phyloP scores from a whole-genome alignment of 371 early-diverging fungal genomes.

The Haplosporangium sp. region DNA sequence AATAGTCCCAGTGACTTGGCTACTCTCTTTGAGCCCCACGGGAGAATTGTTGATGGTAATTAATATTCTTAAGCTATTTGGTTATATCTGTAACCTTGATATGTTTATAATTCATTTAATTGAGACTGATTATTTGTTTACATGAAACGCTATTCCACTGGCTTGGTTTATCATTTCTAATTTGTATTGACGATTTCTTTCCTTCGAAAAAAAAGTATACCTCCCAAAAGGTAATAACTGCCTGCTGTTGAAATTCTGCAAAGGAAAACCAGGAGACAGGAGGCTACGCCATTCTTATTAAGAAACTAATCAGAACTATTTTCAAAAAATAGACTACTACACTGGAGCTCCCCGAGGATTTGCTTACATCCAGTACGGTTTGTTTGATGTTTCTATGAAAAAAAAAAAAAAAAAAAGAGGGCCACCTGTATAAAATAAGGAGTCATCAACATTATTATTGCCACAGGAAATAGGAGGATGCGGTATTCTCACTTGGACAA shows the following conservation, averaged over 20 bases:
- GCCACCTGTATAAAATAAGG: not conserved
- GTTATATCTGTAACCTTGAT: too few relatives aligned
- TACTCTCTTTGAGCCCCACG: not conserved
- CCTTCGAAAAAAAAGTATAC: not conserved
- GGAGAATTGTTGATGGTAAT: not conserved
- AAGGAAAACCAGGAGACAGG: not conserved
- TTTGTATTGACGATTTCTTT: not conserved
- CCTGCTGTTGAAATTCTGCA: too few relatives aligned
- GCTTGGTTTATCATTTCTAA: not conserved
- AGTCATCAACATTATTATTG: not conserved
- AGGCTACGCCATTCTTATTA: not conserved
- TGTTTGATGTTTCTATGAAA: not conserved
- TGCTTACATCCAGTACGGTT: conserved; percentile 7
- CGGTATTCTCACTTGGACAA: not conserved
- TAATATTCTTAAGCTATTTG: not conserved
- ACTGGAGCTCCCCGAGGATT: conserved; percentile 7
- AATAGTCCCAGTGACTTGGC: not conserved
- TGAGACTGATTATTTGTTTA: too few relatives aligned
- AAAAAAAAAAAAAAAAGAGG: too few relatives aligned
- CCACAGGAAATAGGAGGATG: not conserved
- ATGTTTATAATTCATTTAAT: too few relatives aligned
- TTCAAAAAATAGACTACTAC: conserved; percentile 1
- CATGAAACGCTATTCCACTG: not conserved
- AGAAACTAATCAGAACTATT: not conserved
- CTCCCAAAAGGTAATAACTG: conserved; percentile 4